A percentile compares a stretch with the other conserved stretches of the same genome.
These are phyloP conservation scores for Oryza longistaminata DNA, from an alignment of 176 grass and related monocot species.

Conservation along the genomic window DNA sequence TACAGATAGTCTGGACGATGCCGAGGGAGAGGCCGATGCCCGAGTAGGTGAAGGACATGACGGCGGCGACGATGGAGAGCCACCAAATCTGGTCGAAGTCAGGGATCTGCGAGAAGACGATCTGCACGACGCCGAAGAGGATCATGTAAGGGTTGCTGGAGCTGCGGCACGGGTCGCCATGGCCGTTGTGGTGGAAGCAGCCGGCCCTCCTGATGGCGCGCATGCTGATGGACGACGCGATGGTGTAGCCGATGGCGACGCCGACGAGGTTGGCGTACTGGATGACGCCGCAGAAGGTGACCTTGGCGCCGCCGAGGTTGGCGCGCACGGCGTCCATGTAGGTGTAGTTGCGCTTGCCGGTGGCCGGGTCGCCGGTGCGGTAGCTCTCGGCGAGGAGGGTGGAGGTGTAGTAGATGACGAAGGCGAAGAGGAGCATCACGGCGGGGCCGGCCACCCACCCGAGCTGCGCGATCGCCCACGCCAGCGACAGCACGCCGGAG, in stretches of 20 bases:
- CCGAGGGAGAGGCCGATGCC: slow-evolving; percentile 63
- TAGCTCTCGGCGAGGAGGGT: slow-evolving; percentile 73
- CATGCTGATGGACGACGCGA: slow-evolving; percentile 76
- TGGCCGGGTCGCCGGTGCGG: slow-evolving; percentile 54
- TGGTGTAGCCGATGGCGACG: slow-evolving; percentile 70
- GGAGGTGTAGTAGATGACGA: slow-evolving; percentile 73
- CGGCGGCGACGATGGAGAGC: slow-evolving; percentile 67
- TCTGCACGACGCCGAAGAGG: slow-evolving; percentile 51
- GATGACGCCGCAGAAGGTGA: slow-evolving; percentile 51
- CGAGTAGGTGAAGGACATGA: slow-evolving; percentile 79
- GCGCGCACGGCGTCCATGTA: slow-evolving; percentile 71
- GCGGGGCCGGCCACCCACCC: slow-evolving; percentile 67
- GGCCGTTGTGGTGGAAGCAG: slow-evolving; percentile 69
- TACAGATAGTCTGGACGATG: slow-evolving; percentile 52
- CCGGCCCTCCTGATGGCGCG: slow-evolving; percentile 52
- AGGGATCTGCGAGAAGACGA: slow-evolving; percentile 69
- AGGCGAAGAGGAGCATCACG: slow-evolving; percentile 65
- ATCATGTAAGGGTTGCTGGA: slow-evolving; percentile 67
- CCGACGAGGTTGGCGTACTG: slow-evolving; percentile 73
- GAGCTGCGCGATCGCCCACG: slow-evolving; percentile 75
- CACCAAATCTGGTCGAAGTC: slow-evolving; percentile 76
- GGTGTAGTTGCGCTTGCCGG: slow-evolving; percentile 68
- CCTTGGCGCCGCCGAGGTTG: slow-evolving; percentile 56
- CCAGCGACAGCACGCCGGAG: slow-evolving; percentile 68
- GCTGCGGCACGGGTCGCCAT: slow-evolving; percentile 44